Conservation (phyloP, 2,329 filamentous ascomycete genomes). For the Cordyceps farinosa region DNA sequence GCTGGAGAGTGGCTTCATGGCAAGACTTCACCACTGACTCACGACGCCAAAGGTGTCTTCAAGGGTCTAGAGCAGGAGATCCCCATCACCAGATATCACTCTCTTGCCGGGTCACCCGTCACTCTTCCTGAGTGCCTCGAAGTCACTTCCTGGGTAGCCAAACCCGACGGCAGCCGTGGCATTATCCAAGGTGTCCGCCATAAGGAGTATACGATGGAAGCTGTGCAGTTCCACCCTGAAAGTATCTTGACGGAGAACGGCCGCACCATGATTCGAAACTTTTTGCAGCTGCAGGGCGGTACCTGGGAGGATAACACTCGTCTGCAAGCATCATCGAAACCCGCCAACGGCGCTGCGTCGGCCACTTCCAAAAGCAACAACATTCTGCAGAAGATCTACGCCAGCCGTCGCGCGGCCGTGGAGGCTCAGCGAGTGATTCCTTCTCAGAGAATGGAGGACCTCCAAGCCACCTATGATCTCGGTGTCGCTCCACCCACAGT, state of each 20-base stretch:
- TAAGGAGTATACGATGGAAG: conserved; percentile 86
- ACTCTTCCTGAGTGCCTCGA: conserved; percentile 84
- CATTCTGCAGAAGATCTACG: conserved; percentile 89
- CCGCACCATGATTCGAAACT: conserved; percentile 87
- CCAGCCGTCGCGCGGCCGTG: conserved; percentile 71
- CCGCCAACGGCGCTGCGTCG: conserved; percentile 27
- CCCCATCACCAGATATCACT: conserved; percentile 93
- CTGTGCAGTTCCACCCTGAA: conserved; percentile 96
- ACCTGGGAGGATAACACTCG: conserved; percentile 82
- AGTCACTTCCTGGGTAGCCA: conserved; percentile 83
- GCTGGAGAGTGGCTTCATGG: conserved; percentile 96
- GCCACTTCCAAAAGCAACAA: conserved; percentile 63
- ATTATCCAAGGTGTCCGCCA: conserved; percentile 97
- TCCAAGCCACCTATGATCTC: conserved; percentile 82
- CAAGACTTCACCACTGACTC: conserved; percentile 86
- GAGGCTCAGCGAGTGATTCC: conserved; percentile 78
- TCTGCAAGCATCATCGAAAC: conserved; percentile 39
- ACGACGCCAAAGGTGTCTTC: conserved; percentile 92
- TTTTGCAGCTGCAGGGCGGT: conserved; percentile 80
- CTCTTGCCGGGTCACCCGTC: conserved; percentile 84
- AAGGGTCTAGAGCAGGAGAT: conserved; percentile 73
- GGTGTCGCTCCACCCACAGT: conserved; percentile 81
- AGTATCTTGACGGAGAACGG: conserved; percentile 92
- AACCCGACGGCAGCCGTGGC: conserved; percentile 71
- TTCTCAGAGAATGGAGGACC: conserved; percentile 75